Evolutionary conservation across 176 grass and related monocot genomes (phyloP).

Genomic region (Guadua angustifolia): DNA sequence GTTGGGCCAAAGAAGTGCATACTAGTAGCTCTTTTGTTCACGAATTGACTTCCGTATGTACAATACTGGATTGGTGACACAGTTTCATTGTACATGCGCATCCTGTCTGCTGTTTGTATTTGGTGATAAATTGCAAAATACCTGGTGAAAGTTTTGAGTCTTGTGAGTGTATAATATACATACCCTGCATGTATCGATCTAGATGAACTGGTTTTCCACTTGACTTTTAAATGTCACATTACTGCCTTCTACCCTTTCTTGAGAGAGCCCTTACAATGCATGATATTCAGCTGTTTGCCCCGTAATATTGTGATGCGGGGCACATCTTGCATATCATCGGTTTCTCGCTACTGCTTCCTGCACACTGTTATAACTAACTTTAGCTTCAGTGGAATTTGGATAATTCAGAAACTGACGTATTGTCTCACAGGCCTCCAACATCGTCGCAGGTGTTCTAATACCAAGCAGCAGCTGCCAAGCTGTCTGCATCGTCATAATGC

Average conservation of each 20-base stretch:
- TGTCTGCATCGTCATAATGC: conserved; percentile 12
- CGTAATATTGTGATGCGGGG: not conserved
- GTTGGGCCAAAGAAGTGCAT: conserved; percentile 43
- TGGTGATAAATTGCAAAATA: not conserved
- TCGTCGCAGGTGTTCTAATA: conserved; percentile 23
- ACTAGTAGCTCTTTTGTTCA: not conserved
- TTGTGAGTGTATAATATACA: not conserved
- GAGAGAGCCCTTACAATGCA: not conserved
- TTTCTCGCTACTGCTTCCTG: conserved; percentile 19
- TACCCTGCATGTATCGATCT: not conserved
- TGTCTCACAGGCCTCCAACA: conserved; percentile 27
- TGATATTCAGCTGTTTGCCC: not conserved
- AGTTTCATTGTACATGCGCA: conserved; percentile 20
- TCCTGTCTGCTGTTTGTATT: not conserved
- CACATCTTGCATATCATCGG: not conserved
- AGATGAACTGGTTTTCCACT: not conserved
- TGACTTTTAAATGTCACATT: not conserved
- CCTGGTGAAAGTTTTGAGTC: not conserved
- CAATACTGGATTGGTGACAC: conserved; percentile 30
- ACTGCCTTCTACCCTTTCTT: not conserved
- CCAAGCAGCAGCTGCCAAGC: conserved; percentile 27
- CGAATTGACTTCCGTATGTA: conserved; percentile 15
- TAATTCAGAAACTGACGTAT: conserved; percentile 18
- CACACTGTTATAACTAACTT: not conserved
- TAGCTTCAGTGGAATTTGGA: conserved; percentile 22